Evolutionary conservation across 257 asterid species (phyloP), one percentile per base, ranked within the genome.

Genomic region (Asclepias syriaca): DNA sequence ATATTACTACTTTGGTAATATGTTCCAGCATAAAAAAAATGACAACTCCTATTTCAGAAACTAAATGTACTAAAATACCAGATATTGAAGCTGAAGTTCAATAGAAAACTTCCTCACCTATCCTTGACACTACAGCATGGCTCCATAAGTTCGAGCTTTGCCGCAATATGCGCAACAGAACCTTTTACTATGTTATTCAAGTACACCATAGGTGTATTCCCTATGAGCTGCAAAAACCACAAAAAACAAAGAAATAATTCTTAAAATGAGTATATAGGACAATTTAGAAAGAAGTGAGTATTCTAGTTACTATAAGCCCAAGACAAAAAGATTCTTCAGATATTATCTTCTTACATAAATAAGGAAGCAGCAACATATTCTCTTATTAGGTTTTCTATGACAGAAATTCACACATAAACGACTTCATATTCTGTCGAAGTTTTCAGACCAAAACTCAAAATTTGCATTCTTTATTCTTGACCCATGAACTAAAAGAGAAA

Each of bases 81-180:
- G 18, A 37, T 22, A 37, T 34, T 49, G 18, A 65, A 8, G 15
- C 27, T 51, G 49, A 61, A 70, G 32, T 7, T 70, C 58, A 74
- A 64, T 64, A 27, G 49, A 46, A 58, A 69, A 15, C 43, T 68
- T 43, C 10, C 67, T 46, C 77, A 91, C 98, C 98, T 94, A 72
- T 94, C 98, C 87, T 91, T 94, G 74, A 91, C 98, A 70, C 97
- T 94, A 87, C 98, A 88, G 69, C 98, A 94, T 39, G 98, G 97
- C 85, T 94, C 98, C 98, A 94, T 94, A 67, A 87, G 88, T 81
- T 94, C 98, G 69, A 94, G 97, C 83, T 91, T 94, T 53, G 98
- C 96, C 59, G 97, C 96, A 65, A 91, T 84, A 78, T 91, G 90
- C 40, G 98, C 97, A 66, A 85, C 96, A 79, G 93, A 88, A 37